Base-by-base conservation (phyloP, 345 rosid species). In the Eucalyptus tenuipes region DNA sequence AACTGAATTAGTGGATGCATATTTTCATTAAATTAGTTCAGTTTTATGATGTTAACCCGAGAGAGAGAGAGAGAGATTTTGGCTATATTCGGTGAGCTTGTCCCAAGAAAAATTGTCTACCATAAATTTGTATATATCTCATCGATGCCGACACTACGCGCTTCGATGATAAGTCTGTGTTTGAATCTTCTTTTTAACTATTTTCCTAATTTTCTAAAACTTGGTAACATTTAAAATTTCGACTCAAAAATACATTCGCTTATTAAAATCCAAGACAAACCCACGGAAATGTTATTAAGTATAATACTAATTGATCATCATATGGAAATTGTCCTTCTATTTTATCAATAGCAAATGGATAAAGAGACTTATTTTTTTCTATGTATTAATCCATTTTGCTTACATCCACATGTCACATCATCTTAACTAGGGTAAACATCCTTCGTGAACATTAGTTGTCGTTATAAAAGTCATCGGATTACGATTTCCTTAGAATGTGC, bases 381-480 rank as follows among this genome's bases (percentile, higher is more conserved):
- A 0, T 3, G 14, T 18, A 33, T 17, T 68, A 8, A 68, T 68
- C 20, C 20, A n/a, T n/a, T 15, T 71, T 71, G 2, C 81, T 17
- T 20, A 6, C 24, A 40, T 75, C 2, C 84, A 40, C 1, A 7
- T 12, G 8, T 2, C 4, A 37, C 11, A 10, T 75, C 14, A 40
- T 75, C 82, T 37, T 75, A 37, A 71, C 7, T 5, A 1, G 27
- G 20, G 2, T 17, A 33, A 33, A 5, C 44, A 71, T 37, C 45
- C 18, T 75, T 10, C 2, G 1, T 18, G 7, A 1, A 75, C 7
- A 68, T 33, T 2, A 0, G 9, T 1, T 33, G 4, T 4, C 10
- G 2, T 68, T 7, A 4, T 17, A 75, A 75, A 20, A 9, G 5
- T 37, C 82, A 20, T 20, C 5, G 5, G 7, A 10, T 75, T 75